phyloP scores from a whole-genome alignment of 1,284 basidiomycete genomes.

The Bondarzewia mesenterica region DNA sequence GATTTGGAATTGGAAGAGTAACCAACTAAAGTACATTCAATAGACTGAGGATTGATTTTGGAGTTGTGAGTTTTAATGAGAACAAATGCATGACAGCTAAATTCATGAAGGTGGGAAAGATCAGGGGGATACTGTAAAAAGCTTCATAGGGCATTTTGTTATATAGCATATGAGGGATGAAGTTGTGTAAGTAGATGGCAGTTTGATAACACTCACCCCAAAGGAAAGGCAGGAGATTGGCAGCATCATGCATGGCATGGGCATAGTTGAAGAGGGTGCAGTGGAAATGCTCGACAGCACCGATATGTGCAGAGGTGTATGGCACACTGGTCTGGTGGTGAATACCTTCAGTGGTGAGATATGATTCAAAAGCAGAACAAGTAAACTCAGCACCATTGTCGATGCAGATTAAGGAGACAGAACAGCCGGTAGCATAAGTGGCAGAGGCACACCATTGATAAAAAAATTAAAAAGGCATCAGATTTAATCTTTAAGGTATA shows the following conservation, averaged over 20 bases:
- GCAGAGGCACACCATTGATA: too few relatives aligned
- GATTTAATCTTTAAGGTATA: too few relatives aligned
- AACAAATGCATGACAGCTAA: constrained; percentile 15
- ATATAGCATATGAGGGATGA: background rate
- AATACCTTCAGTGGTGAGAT: background rate
- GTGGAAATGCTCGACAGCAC: constrained; percentile 19
- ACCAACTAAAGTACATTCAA: too few relatives aligned
- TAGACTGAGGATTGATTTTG: too few relatives aligned
- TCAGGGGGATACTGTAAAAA: constrained; percentile 12
- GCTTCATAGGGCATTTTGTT: constrained; percentile 12
- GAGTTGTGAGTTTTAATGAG: constrained; percentile 9
- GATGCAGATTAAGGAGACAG: background rate
- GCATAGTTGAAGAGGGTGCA: constrained; percentile 18
- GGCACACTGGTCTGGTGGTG: constrained; percentile 15
- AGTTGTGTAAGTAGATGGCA: constrained; percentile 6
- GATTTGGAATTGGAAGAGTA: too few relatives aligned
- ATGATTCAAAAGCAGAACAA: background rate
- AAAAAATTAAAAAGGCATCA: too few relatives aligned
- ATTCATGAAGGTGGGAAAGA: constrained; percentile 15
- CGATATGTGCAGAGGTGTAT: constrained; percentile 23
- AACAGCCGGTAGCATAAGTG: too few relatives aligned
- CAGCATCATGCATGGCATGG: constrained; percentile 17
- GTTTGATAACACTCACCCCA: constrained; percentile 22
- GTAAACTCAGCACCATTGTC: background rate
- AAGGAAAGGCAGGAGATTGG: constrained; percentile 13